Conservation (phyloP, 441 rosid species). For the Oxalis stricta region DNA sequence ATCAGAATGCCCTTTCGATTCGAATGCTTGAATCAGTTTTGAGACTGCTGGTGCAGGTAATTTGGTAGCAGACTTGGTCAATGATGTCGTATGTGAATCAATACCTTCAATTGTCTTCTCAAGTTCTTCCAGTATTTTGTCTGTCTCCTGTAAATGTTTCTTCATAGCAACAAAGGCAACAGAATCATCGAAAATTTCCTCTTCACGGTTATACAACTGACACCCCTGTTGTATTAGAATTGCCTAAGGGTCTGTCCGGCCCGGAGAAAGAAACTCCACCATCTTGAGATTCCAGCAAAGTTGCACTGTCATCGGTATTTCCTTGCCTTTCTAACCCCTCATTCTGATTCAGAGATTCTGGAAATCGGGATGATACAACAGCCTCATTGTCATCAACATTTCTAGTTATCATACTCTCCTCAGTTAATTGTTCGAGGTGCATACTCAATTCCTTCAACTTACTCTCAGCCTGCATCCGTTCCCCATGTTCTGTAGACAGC, state of each 20-base stretch:
- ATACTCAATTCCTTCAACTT: slow-evolving; percentile 32
- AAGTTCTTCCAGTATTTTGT: slow-evolving; percentile 38
- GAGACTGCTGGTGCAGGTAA: slow-evolving; percentile 44
- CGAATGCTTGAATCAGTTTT: slow-evolving; percentile 81
- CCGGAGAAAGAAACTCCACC: slow-evolving; percentile 10
- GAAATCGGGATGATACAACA: slow-evolving; percentile 15
- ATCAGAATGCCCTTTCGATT: slow-evolving; percentile 49
- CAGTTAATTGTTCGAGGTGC: slow-evolving; percentile 38
- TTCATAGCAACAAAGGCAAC: slow-evolving; percentile 32
- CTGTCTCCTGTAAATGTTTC: slow-evolving; percentile 49
- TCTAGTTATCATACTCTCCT: slow-evolving; percentile 33
- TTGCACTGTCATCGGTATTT: slow-evolving; percentile 14
- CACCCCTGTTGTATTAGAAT: slow-evolving; percentile 6
- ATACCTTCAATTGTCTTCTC: slow-evolving; percentile 49
- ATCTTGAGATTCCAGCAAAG: slow-evolving; percentile 15
- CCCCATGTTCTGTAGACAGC: slow-evolving; percentile 31
- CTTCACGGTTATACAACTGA: slow-evolving; percentile 12
- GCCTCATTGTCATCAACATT: slow-evolving; percentile 23
- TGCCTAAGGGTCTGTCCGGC: slow-evolving; percentile 12
- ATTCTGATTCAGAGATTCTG: slow-evolving; percentile 17
- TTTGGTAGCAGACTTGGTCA: slow-evolving; percentile 32
- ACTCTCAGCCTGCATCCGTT: slow-evolving; percentile 26
- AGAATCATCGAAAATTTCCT: slow-evolving; percentile 27
- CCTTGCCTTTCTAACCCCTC: slow-evolving; percentile 13
- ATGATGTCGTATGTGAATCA: slow-evolving; percentile 21